These are phyloP conservation scores for Diaporthe australafricana DNA, from an alignment of 2,329 filamentous ascomycete genomes.

Conservation along the genomic window DNA sequence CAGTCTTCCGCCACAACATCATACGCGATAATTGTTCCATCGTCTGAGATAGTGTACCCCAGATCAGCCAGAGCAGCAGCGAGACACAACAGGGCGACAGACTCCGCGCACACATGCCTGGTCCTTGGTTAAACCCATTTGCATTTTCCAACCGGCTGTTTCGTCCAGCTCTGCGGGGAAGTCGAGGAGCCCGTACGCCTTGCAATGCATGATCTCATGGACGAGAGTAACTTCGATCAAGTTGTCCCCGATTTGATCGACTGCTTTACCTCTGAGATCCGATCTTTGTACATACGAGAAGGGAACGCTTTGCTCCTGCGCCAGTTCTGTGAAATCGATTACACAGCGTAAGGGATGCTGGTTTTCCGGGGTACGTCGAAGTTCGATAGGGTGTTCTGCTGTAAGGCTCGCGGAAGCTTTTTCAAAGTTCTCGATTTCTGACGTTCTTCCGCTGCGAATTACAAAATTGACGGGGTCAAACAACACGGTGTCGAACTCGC, in stretches of 20 bases:
- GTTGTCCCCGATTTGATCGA: background rate
- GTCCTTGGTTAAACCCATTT: background rate
- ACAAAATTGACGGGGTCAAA: background rate
- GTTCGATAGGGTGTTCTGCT: background rate
- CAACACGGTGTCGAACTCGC: background rate
- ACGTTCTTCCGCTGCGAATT: background rate
- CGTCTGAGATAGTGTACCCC: background rate
- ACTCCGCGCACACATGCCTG: background rate
- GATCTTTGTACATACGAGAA: background rate
- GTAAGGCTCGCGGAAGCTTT: no score
- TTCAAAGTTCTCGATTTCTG: no score
- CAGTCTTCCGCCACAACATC: no score
- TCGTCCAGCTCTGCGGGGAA: background rate
- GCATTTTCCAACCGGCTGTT: background rate
- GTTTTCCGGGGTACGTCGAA: background rate
- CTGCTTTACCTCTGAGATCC: rapidly evolving
- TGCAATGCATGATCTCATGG: background rate
- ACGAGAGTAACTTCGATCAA: background rate
- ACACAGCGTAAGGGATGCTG: background rate
- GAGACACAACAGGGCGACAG: background rate
- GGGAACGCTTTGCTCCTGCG: background rate
- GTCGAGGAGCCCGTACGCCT: background rate
- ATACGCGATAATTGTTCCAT: no score
- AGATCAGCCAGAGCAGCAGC: background rate
- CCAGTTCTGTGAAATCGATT: background rate